Percentiles rank a stretch among this genome's conserved stretches.
These are phyloP conservation scores for Apostasia ramifera DNA, from an alignment of 106 monocot genomes.

Conservation along the genomic window DNA sequence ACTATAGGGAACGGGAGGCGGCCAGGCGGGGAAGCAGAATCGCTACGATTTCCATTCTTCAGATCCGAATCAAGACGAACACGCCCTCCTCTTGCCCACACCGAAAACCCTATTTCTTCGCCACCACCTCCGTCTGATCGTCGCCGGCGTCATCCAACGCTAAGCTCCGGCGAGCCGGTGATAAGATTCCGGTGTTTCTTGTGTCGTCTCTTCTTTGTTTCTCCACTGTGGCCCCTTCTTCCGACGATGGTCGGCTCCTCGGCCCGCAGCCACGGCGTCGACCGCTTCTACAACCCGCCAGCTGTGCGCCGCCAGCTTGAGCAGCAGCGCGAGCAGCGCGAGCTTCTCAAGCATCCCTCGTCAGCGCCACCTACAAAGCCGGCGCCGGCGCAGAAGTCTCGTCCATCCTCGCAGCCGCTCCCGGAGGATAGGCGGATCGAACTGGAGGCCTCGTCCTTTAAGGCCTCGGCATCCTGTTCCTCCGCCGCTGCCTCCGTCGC, in stretches of 20 bases:
- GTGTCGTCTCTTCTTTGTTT: slow-evolving; percentile 11
- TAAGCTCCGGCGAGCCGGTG: background rate
- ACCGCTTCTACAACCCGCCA: slow-evolving; percentile 75
- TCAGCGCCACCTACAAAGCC: slow-evolving; percentile 5
- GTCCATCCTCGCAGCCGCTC: slow-evolving; percentile 1
- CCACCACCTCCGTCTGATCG: slow-evolving; percentile 1
- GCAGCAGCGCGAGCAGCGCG: slow-evolving; percentile 35
- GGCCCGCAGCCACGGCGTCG: slow-evolving; percentile 34
- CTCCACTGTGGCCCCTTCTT: slow-evolving; percentile 20
- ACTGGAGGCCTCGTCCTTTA: slow-evolving; percentile 50
- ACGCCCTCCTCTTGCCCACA: background rate
- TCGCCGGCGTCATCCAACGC: background rate
- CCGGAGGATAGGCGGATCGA: slow-evolving; percentile 33
- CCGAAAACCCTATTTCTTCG: slow-evolving; percentile 16
- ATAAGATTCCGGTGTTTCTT: background rate
- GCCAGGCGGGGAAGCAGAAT: slow-evolving; percentile 7
- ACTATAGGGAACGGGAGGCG: too few relatives aligned
- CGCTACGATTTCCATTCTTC: background rate
- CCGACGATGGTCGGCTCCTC: slow-evolving; percentile 36
- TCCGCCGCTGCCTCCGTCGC: slow-evolving; percentile 13
- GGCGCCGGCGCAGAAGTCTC: slow-evolving; percentile 2
- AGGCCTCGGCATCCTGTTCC: slow-evolving; percentile 38
- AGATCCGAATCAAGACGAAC: background rate
- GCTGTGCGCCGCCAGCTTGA: slow-evolving; percentile 21
- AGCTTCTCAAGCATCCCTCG: slow-evolving; percentile 5